Evolutionary conservation across 108 stramenopile species (phyloP).

Genomic region (Discostella pseudostelligera): DNA sequence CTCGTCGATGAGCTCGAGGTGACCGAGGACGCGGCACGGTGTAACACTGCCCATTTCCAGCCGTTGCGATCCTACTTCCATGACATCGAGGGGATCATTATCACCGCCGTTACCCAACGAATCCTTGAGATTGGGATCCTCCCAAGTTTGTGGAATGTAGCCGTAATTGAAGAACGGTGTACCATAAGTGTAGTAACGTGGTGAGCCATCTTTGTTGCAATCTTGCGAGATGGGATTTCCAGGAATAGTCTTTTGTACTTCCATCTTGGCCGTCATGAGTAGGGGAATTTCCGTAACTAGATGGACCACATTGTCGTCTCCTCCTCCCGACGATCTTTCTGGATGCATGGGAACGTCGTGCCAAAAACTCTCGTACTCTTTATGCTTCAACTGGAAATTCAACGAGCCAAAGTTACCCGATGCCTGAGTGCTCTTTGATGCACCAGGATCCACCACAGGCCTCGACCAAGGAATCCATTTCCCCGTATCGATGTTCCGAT

Average conservation of each 20-base stretch:
- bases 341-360: slow-evolving; percentile 89
- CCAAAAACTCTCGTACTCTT: slow-evolving; percentile 78
- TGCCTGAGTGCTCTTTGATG: slow-evolving; percentile 32
- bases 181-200: slow-evolving; percentile 96
- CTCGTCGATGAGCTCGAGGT: slow-evolving; percentile 95
- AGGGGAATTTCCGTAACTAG: slow-evolving; percentile 95
- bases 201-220: slow-evolving; percentile 89
- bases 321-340: slow-evolving; percentile 26
- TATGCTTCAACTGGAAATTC: slow-evolving; percentile 60
- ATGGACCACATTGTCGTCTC: slow-evolving; percentile 69
- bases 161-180: slow-evolving; percentile 98
- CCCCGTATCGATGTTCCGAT: slow-evolving; percentile 88
- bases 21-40: slow-evolving; percentile 92
- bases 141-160: slow-evolving; percentile 97
- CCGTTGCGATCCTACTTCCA: slow-evolving; percentile 87
- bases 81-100: slow-evolving; percentile 97
- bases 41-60: slow-evolving; percentile 90
- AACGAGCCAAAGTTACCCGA: slow-evolving; percentile 79
- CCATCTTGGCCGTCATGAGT: slow-evolving; percentile 96
- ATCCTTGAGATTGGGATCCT: slow-evolving; percentile 83
- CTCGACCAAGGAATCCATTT: slow-evolving; percentile 94
- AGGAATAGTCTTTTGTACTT: slow-evolving; percentile 77
- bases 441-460: slow-evolving; percentile 66
- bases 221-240: slow-evolving; percentile 87
- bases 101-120: slow-evolving; percentile 89